Evolutionary conservation across 768 basidiomycete genomes (phyloP), one percentile per base, ranked within the genome.

Genomic region (Rhodocollybia butyracea): DNA sequence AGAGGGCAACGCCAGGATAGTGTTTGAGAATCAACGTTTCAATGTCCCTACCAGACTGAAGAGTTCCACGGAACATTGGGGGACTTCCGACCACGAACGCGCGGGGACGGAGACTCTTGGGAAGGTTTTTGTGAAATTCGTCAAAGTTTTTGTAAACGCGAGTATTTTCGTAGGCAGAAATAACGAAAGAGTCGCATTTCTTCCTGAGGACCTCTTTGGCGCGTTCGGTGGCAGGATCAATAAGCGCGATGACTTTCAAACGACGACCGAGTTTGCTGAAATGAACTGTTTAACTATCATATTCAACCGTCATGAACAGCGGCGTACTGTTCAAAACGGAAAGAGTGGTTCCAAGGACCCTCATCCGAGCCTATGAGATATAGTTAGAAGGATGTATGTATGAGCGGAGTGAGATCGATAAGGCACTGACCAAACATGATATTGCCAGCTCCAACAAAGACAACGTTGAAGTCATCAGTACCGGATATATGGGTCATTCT

Each of bases 361-460:
- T 93, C 91, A 40, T 85, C 83, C 47, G 89, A 92, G 56, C 91
- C 91, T 92, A 68, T 24, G 40, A 51, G 17, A 22, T 15, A 34
- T 32, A 10, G 32, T 38, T 26, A 24, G 48, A 22, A 38, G 4
- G 11, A 55, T 13, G 8, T 13, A 19, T n/a, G 31, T 40, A 27
- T 40, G 22, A 19, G 31, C 34, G 12, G 19, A 12, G 26, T 32
- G 13, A 24, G 30, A 26, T 55, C 48, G 39, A 40, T 56, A 53
- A 32, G 40, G 50, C 36, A 56, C 73, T 54, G 51, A 84, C 94
- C 95, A 67, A 98, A 98, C 94, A 97, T 97, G 75, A 98, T 95
- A 74, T 97, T 96, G 15, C 94, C 95, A 26, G 95, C 95, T 48
- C 95, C 95, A 62, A 98, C 78, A 71, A 96, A 94, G 68, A 96